Evolutionary conservation across 495 filamentous ascomycete genomes (phyloP), one percentile per base, ranked within the genome.

Genomic region (Hyaloscypha finlandica): DNA sequence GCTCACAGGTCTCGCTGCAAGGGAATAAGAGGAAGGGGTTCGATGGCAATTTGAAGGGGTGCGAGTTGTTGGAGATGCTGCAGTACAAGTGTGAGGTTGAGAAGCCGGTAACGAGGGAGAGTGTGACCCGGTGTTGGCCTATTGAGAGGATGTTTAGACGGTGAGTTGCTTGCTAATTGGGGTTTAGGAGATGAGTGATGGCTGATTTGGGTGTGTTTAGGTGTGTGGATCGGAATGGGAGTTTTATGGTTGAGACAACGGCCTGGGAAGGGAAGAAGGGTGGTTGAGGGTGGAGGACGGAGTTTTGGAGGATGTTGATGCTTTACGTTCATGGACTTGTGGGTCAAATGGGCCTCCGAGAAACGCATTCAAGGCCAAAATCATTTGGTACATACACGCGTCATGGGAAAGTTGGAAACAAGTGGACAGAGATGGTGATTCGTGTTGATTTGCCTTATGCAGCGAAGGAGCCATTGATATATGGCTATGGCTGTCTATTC

Each of bases 171-270:
- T 25, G 35, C 12, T 6, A 37, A 37, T 6, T 6, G 22, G 58
- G 19, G 1, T 30, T 20, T 8, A n/a, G 30, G 6, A 3, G 63
- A 31, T 57, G 63, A 37, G 20, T 52, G 48, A 52, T 19, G 20
- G 45, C 20, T 48, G 45, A 45, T n/a, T 20, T 45, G 59, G 37
- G 48, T 59, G 30, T 39, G 4, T 65, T 30, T 75, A 97, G 92
- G 63, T 96, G 93, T 78, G 84, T 85, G 33, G 86, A 87, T 72
- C 88, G 84, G 63, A 81, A 83, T 9, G 80, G 80, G 19, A 78
- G 29, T 20, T 86, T 94, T 75, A 90, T 83, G 68, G 90, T 93
- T 11, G 93, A 97, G 77, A 96, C 92, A 30, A 96, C 92, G 29
- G 79, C 84, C 58, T 94, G 90, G 90, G 91, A 95, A 48, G 42